These are phyloP conservation scores for Salvia rosmarinus DNA, from an alignment of 257 asterid species.

Conservation along the genomic window DNA sequence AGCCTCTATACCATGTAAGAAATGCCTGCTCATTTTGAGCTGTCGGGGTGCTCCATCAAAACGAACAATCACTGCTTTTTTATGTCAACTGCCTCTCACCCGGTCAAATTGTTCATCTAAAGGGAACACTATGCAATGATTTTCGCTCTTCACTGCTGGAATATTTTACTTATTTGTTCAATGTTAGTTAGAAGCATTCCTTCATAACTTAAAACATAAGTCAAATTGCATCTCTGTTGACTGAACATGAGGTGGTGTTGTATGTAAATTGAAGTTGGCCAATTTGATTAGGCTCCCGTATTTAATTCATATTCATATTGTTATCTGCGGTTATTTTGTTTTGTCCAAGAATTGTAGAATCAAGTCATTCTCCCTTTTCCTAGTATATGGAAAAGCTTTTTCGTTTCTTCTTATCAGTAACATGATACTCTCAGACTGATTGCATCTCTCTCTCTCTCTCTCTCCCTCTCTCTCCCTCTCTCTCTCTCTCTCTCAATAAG, in stretches of 20 bases:
- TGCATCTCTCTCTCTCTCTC: too few relatives aligned
- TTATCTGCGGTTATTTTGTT: neutral
- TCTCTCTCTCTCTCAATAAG: neutral
- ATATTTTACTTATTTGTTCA: neutral
- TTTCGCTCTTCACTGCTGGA: neutral
- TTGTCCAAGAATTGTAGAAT: neutral
- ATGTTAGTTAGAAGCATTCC: neutral
- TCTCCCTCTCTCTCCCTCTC: too few relatives aligned
- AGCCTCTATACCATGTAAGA: neutral
- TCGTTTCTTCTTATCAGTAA: neutral
- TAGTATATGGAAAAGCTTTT: neutral
- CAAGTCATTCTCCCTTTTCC: neutral
- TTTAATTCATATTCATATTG: neutral
- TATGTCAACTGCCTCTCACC: neutral
- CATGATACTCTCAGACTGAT: neutral
- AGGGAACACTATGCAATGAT: too few relatives aligned
- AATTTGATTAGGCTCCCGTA: neutral
- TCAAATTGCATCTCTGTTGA: neutral
- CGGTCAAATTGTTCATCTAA: neutral
- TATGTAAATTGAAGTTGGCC: neutral
- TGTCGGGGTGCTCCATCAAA: conserved; percentile 22
- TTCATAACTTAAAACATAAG: neutral
- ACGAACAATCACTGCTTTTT: neutral
- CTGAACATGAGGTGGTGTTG: neutral
- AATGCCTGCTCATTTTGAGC: conserved; percentile 11